Conservation (phyloP, 257 asterid species). For the Primulina eburnea region DNA sequence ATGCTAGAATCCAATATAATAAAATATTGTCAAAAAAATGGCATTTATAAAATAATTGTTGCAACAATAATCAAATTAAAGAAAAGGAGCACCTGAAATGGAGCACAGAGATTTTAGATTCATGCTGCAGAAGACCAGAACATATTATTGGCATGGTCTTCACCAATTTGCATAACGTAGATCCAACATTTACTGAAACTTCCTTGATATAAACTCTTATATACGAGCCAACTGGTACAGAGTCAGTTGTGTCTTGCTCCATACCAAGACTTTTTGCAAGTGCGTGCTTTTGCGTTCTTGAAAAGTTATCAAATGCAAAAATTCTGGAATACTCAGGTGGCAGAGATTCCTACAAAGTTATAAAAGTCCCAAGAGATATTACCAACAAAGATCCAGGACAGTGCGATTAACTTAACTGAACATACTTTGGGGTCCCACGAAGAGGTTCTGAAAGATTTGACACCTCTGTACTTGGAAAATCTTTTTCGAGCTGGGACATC, state of each 20-base stretch:
- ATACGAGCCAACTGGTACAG: conserved; percentile 64
- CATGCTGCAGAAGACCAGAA: conserved; percentile 87
- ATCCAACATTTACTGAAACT: conserved; percentile 53
- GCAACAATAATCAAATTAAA: conserved; percentile 6
- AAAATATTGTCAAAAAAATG: conserved; percentile 16
- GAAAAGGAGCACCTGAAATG: conserved; percentile 74
- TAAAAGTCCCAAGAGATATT: conserved; percentile 22
- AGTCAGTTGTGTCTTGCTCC: conserved; percentile 61
- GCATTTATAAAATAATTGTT: conserved; percentile 1
- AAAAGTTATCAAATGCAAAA: conserved; percentile 81
- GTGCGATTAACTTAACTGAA: conserved; percentile 16
- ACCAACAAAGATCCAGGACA: conserved; percentile 12
- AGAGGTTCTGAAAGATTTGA: conserved; percentile 90
- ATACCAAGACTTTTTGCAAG: conserved; percentile 65
- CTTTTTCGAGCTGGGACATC: conserved; percentile 91
- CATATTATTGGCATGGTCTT: conserved; percentile 59
- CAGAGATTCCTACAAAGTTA: conserved; percentile 75
- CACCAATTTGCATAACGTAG: conserved; percentile 41
- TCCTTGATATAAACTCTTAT: conserved; percentile 66
- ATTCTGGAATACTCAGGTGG: conserved; percentile 88
- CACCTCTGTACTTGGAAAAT: conserved; percentile 92
- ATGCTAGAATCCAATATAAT: conserved; percentile 46
- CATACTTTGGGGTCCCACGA: conserved; percentile 98
- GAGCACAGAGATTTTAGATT: conserved; percentile 76
- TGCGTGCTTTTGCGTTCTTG: conserved; percentile 78